These are phyloP conservation scores for Colletotrichum karsti DNA, from an alignment of 2,329 filamentous ascomycete genomes.

Conservation along the genomic window DNA sequence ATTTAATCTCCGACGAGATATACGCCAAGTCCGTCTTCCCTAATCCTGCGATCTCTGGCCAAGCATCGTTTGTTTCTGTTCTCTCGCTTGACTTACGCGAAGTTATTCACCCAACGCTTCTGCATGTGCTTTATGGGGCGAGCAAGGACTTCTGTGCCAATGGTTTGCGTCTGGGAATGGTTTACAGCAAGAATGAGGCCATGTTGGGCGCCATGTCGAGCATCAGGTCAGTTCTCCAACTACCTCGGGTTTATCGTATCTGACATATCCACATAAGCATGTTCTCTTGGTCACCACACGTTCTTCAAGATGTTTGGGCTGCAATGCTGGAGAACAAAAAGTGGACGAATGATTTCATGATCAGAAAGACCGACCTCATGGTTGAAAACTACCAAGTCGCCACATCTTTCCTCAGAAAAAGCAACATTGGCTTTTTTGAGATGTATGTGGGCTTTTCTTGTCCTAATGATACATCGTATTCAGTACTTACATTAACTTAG, in stretches of 20 bases:
- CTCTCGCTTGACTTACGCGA: constrained; percentile 39
- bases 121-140: constrained; percentile 47
- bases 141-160: constrained; percentile 52
- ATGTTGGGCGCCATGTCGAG: constrained; percentile 12
- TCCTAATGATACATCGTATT: too few species aligned
- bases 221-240: background rate
- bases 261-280: background rate
- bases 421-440: constrained; percentile 5
- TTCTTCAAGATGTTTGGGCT: constrained; percentile 26
- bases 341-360: background rate
- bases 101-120: constrained; percentile 45
- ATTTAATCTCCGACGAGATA: constrained; percentile 57
- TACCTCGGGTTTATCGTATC: background rate
- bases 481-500: background rate
- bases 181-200: constrained; percentile 32
- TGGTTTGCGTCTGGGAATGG: constrained; percentile 49
- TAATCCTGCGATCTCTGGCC: constrained; percentile 40
- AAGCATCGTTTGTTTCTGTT: constrained; percentile 42
- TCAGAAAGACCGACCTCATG: constrained; percentile 13
- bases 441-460: background rate
- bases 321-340: constrained; percentile 12
- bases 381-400: background rate
- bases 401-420: background rate
- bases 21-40: constrained; percentile 54
- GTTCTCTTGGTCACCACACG: constrained; percentile 22